Evolutionary conservation across 768 basidiomycete species (phyloP), one percentile per base, ranked within the genome.

Genomic region (Lenzites betulinus): DNA sequence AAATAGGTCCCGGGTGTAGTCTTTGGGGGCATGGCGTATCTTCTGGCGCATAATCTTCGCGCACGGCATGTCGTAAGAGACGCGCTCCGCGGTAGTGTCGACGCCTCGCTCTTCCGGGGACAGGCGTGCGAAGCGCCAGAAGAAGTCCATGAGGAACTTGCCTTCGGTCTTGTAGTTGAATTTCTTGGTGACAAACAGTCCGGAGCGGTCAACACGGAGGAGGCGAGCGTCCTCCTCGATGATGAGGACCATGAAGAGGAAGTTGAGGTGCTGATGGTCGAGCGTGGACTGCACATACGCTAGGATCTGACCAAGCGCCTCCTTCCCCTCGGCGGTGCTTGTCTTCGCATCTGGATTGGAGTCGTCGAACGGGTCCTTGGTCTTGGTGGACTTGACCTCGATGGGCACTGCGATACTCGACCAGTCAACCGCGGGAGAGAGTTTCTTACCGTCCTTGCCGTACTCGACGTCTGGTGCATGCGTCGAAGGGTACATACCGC

Each of bases 191-290:
- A 23, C 42, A 22, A 52, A 46, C 11, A 48, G 4, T 3, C 51
- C 33, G 9, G 51, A 44, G 42, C 43, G 50, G 38, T 59, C 58
- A 33, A 38, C 9, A 30, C 51, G 51, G n/a, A 53, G 13, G 44
- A 59, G 8, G 13, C 58, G 58, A 16, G 51, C 58, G 36, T 44
- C 18, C 22, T 28, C n/a, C 22, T 43, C 46, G 18, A 53, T n/a
- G 43, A 59, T 16, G 48, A 51, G 16, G 64, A 70, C 2, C 33
- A 39, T 42, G 43, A 36, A 52, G 18, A 48, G n/a, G 42, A 30
- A 46, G 3, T 7, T 25, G 12, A 44, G 50, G 7, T 59, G 58
- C 22, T 59, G 58, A 22, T 33, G 43, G 5, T 46, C 35, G 51
- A 52, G 52, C 7, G 51, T 35, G 49, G 18, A n/a, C n/a, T 43